These are phyloP conservation scores for Medicago truncatula DNA, from an alignment of 306 rosid species.

Conservation along the genomic window MtrunA17r5.0-ANR NC_053047.1:35132001-35132500, in stretches of 20 bases:
- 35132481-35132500: slow-evolving; percentile 20
- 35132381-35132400: too few species aligned
- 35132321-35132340: too few species aligned
- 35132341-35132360: too few species aligned
- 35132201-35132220: not conserved
- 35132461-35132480: not conserved
- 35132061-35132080: slow-evolving; percentile 98
- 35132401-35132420: too few species aligned
- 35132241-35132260: too few species aligned
- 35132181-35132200: not conserved
- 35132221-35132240: not conserved
- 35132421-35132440: too few species aligned
- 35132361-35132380: too few species aligned
- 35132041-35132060: slow-evolving; percentile 98
- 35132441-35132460: too few species aligned
- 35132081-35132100: slow-evolving; percentile 91
- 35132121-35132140: slow-evolving; percentile 66
- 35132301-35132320: too few species aligned
- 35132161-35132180: slow-evolving; percentile 19
- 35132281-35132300: too few species aligned
- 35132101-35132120: slow-evolving; percentile 91
- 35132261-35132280: too few species aligned
- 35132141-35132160: not conserved
- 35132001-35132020: slow-evolving; percentile 93
- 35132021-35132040: slow-evolving; percentile 83